Evolutionary conservation across 805 yeast genomes (phyloP).

Genomic region (Yarrowia keelungensis): DNA sequence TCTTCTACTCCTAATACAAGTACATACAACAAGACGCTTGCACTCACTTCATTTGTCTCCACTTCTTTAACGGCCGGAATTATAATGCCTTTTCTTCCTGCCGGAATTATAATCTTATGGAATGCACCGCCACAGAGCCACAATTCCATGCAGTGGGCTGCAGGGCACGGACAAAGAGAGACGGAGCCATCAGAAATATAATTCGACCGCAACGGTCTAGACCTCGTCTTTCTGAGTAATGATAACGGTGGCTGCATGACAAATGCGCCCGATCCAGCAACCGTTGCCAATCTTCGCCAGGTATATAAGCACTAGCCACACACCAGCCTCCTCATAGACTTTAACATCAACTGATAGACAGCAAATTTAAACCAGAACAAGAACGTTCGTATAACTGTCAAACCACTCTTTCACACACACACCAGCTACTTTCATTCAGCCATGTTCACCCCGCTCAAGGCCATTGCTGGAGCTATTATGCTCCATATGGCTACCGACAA

Average conservation of each 20-base stretch:
- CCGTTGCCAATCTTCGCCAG: too few relatives aligned
- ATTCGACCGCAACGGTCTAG: constrained; percentile 25
- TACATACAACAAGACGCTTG: too few relatives aligned
- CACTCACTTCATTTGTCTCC: too few relatives aligned
- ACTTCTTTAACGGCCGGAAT: not conserved
- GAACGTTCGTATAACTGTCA: too few relatives aligned
- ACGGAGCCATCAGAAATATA: not conserved
- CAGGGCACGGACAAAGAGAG: constrained; percentile 7
- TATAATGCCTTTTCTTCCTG: not conserved
- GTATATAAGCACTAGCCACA: constrained; percentile 17
- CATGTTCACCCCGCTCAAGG: constrained; percentile 57
- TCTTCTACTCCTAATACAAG: too few relatives aligned
- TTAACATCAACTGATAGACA: not conserved
- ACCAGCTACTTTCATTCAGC: not conserved
- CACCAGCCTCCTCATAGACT: constrained; percentile 17
- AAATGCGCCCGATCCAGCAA: too few relatives aligned
- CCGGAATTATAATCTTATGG: constrained; percentile 13
- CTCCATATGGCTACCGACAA: constrained; percentile 57
- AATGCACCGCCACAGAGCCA: constrained; percentile 37
- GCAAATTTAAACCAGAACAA: not conserved
- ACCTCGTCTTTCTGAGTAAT: constrained; percentile 18
- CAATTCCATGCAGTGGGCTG: constrained; percentile 26
- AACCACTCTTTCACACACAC: not conserved
- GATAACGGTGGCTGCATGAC: not conserved
- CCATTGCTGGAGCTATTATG: constrained; percentile 57